Base-by-base conservation (phyloP, 1,284 basidiomycete species). In the Tausonia pullulans region DNA sequence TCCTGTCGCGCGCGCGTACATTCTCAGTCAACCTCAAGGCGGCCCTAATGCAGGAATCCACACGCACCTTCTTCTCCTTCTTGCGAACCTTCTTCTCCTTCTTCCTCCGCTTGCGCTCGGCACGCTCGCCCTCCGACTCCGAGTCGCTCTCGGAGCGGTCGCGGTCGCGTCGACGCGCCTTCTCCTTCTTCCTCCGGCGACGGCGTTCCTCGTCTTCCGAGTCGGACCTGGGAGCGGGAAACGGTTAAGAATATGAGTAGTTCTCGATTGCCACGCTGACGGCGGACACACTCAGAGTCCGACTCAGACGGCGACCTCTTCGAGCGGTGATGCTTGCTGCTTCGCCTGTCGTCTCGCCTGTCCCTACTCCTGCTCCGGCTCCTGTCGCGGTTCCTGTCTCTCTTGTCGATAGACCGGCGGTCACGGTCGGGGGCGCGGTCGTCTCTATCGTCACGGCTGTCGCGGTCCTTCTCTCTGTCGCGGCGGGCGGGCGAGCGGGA, bases 21-120 rank as follows among this genome's bases (percentile, higher is more conserved):
- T n/a, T 54, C 60, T 55, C 43, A 27, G 48, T 58, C 39, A 14
- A 5, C 5, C 46, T 14, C 8, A 43, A 62, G 59, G 27, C 39
- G 41, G 45, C 41, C 39, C 43, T 52, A 60, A 58, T 40, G 7
- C 49, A 46, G 51, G 44, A 46, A 41, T 13, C 52, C 9, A 63
- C 48, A 63, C 69, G 59, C 62, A 78, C 76, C 71, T 79, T 80
- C 50, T 77, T 78, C 71, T 79, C 83, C 77, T 84, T 85, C 77
- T 82, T 84, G 67, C 58, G 45, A 52, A 84, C 83, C 69, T 81
- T 83, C 71, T 63, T 67, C 41, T 67, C 67, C 49, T 69, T 69
- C 53, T 69, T 70, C 59, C 60, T 66, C 59, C 67, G 73, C 71
- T 60, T 71, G 70, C 50, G 71, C 71, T 67, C 68, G 27, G 68